Evolutionary conservation across 73 alveolate genomes (phyloP), one percentile per base, ranked within the genome.

Genomic region (Paramecium pentaurelia): DNA sequence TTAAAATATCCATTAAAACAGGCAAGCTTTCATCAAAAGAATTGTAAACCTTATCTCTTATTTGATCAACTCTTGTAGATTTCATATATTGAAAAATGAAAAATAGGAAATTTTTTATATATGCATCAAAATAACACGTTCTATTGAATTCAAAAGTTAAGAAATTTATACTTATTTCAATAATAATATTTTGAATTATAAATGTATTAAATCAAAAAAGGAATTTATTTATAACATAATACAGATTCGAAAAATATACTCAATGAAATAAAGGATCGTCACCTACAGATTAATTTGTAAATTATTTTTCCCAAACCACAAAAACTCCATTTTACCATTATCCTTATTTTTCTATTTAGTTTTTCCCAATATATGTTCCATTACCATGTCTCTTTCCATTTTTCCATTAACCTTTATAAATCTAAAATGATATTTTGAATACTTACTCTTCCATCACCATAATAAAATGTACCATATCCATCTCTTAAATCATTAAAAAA

Each of bases 391-490:
- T 28, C 42, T 89, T 88, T 8, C 94, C 95, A 88, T 64, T 58
- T 30, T 32, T 71, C 94, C 95, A 64, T 14, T 27, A 60, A 10
- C 95, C 95, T 86, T 86, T 60, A 83, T 92, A 86, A 27, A 73
- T 86, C 51, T 68, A 68, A 1, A 68, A 27, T 32, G 11, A 87
- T 87, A 60, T 42, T 14, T 10, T 49, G 12, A 64, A 14, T 8
- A 68, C 10, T 64, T 58, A 70, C 77, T 71, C 92, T 95, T 71
- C 98, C 98, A 96, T 96, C 97, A 18, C 94, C 86, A 96, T 97
- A 96, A 68, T 92, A 94, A 36, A 96, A 95, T 5, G 84, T 91
- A 20, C 98, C 98, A 86, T 86, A 93, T 8, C 97, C 98, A 83
- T 95, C 93, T 45, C 93, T 94, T 71, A 36, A 86, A 88, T 94